Conservation (phyloP, 495 filamentous ascomycete species). For the Neurospora sp. region DNA sequence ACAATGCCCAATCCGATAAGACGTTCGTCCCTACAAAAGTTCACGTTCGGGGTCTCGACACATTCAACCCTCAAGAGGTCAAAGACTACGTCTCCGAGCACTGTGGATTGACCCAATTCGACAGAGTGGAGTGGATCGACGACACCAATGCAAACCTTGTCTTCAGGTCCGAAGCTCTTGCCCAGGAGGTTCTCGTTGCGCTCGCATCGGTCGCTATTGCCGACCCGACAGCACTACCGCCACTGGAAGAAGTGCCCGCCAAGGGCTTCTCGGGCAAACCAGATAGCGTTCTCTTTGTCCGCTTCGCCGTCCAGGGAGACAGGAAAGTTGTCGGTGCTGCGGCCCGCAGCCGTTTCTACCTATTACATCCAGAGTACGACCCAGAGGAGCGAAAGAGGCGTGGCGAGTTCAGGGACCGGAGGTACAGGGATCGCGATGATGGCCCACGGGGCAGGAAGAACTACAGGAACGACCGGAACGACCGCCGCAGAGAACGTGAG, state of each 20-base stretch:
- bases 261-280: conserved; percentile 57
- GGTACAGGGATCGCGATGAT: conserved; percentile 49
- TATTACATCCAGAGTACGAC: conserved; percentile 81
- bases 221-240: conserved; percentile 35
- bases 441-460: conserved; percentile 17
- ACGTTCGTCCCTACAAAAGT: conserved; percentile 51
- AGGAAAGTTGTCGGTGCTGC: conserved; percentile 68
- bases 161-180: conserved; percentile 58
- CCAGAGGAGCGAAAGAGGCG: conserved; percentile 58
- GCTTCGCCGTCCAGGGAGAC: conserved; percentile 65
- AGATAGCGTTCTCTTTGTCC: conserved; percentile 57
- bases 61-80: conserved; percentile 68
- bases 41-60: conserved; percentile 73
- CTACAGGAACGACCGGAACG: conserved; percentile 44
- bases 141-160: conserved; percentile 82
- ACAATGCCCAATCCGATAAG: conserved; percentile 12
- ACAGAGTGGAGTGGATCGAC: conserved; percentile 85
- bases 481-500: conserved; percentile 42
- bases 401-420: conserved; percentile 26
- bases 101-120: conserved; percentile 42
- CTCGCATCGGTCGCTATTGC: conserved; percentile 40
- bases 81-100: conserved; percentile 58
- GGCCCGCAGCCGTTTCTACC: conserved; percentile 78
- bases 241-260: conserved; percentile 46
- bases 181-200: conserved; percentile 58